Percentiles rank a stretch among this genome's conserved stretches.
Conservation (phyloP, 352 stramenopile species). For the Phytopythium litorale region DNA sequence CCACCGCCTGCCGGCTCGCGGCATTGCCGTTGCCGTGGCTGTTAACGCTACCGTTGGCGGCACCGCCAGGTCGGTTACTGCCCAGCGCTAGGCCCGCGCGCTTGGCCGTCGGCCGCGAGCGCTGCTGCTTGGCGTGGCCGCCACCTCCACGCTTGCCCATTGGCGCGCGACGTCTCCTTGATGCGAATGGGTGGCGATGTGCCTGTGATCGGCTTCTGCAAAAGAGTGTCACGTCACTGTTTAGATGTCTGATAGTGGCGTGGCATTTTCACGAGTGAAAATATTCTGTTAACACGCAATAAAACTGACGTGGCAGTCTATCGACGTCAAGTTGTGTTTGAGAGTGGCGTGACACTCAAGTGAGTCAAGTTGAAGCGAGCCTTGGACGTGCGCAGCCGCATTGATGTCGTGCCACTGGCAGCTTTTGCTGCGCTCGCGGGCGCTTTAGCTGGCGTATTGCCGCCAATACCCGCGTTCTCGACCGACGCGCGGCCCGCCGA, state of each 20-base stretch:
- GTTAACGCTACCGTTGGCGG: not conserved
- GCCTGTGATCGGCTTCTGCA: not conserved
- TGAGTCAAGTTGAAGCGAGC: not conserved
- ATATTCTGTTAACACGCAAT: too few species aligned
- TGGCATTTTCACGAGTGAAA: not conserved
- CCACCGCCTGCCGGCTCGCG: constrained; percentile 10
- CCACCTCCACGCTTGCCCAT: constrained; percentile 7
- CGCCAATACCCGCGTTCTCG: constrained; percentile 2
- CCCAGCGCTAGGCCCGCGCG: constrained; percentile 20
- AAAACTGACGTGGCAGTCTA: too few species aligned
- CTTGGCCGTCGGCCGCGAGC: constrained; percentile 21
- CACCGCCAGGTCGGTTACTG: not conserved
- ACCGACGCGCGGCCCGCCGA: constrained; percentile 16
- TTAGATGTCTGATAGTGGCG: not conserved
- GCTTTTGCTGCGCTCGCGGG: not conserved
- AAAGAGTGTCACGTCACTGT: not conserved
- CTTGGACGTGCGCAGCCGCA: not conserved
- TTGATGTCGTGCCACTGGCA: too few species aligned
- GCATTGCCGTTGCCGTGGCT: constrained; percentile 20
- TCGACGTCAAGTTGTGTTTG: too few species aligned
- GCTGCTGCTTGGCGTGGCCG: constrained; percentile 14
- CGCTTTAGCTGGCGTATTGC: not conserved
- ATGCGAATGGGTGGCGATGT: constrained; percentile 3
- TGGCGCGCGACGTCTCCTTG: not conserved
- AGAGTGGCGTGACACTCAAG: too few species aligned